These are phyloP conservation scores for Gypsophila paniculata DNA, from an alignment of 179 eudicot species.

Conservation along the genomic window DNA sequence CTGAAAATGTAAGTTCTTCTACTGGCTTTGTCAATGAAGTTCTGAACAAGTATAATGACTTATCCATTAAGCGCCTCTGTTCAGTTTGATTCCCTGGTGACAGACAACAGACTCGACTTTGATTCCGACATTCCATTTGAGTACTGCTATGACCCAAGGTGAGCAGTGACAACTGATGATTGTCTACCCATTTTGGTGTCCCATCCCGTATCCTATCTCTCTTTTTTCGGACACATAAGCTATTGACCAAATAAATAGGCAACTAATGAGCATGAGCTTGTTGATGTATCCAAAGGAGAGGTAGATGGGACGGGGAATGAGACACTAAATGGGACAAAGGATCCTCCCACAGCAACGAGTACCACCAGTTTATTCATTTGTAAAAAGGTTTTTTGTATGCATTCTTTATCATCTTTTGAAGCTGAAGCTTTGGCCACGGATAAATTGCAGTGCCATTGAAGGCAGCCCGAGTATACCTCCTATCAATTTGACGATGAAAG, in stretches of 20 bases:
- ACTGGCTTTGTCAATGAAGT: not conserved
- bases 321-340: no score
- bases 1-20: slow-evolving; percentile 53
- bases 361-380: no score
- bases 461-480: slow-evolving; percentile 30
- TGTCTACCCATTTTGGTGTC: no score
- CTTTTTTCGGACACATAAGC: no score
- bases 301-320: no score
- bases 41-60: not conserved
- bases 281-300: no score
- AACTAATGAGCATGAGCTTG: no score
- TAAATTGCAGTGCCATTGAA: slow-evolving; percentile 49
- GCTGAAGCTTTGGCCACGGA: slow-evolving; percentile 9
- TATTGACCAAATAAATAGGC: no score
- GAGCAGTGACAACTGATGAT: no score
- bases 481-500: slow-evolving; percentile 66
- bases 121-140: slow-evolving; percentile 52
- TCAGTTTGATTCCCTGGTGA: slow-evolving; percentile 72
- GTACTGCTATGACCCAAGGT: slow-evolving; percentile 72
- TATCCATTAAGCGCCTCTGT: slow-evolving; percentile 13
- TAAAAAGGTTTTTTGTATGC: no score
- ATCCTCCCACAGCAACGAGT: no score
- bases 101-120: slow-evolving; percentile 45
- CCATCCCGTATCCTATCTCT: no score
- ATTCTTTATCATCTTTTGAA: not conserved